Evolutionary conservation across 1,284 basidiomycete genomes (phyloP), one percentile per base, ranked within the genome.

Genomic region (Trametes sp.): DNA sequence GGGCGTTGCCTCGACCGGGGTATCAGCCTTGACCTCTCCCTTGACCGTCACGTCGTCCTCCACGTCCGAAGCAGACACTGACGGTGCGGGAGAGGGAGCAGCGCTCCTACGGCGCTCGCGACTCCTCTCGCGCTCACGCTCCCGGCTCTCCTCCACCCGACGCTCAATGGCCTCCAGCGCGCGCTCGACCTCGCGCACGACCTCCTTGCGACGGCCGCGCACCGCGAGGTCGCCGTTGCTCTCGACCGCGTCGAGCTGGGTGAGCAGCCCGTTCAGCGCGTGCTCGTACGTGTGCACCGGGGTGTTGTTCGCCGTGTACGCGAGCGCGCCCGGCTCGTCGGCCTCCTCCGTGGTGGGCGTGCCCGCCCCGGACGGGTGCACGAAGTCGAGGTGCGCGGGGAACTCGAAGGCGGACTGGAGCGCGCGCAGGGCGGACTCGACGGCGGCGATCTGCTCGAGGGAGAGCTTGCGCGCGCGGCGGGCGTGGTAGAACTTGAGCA

Each of bases 181-280:
- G 29, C 70, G 66, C 76, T 93, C 91, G n/a, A 94, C 83, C 48
- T 72, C 72, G 62, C 76, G 78, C 45, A 92, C 90, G 4, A 90
- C 79, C 11, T 77, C 78, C 74, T 87, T 84, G 58, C 92, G 76
- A 62, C 76, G 78, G n/a, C 80, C 78, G 45, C 90, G 79, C 19
- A 94, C 83, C 2, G 74, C 75, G 54, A 76, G 73, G 64, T 87
- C 82, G 0, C 90, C 91, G 68, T 81, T 82, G 66, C 85, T 89
- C 66, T 89, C 84, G 5, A 93, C 82, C 0, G 81, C 85, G 68
- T 94, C 92, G 6, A 92, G 81, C 61, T 81, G 79, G 48, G 86
- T 81, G 33, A 93, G 77, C 13, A 93, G 74, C 57, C 84, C 83
- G 55, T 85, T 83, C 56, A 93, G 78, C 23, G 80, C 77, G 58